A percentile compares a stretch with the other conserved stretches of the same genome.
These are phyloP conservation scores for Elsinoe batatas DNA, from an alignment of 2,329 filamentous ascomycete species.

Conservation along the genomic window DNA sequence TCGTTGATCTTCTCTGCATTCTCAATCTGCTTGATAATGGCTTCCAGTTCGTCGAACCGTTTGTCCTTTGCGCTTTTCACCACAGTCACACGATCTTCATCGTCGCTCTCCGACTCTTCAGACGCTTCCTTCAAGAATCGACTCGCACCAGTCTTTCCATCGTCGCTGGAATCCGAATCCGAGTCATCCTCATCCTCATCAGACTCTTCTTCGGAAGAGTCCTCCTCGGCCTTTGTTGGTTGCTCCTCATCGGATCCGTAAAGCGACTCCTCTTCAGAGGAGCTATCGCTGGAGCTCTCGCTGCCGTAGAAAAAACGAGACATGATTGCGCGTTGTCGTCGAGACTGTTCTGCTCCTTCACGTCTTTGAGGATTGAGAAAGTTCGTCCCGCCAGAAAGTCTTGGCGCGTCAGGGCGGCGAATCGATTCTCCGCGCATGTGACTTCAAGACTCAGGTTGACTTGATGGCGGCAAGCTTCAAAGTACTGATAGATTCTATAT, in stretches of 20 bases:
- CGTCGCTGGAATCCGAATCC: slow-evolving; percentile 36
- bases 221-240: slow-evolving; percentile 43
- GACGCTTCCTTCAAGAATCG: slow-evolving; percentile 70
- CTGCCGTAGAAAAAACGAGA: slow-evolving; percentile 96
- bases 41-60: slow-evolving; percentile 85
- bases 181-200: slow-evolving; percentile 28
- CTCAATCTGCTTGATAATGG: slow-evolving; percentile 80
- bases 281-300: slow-evolving; percentile 94
- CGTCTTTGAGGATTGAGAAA: slow-evolving; percentile 5
- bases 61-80: slow-evolving; percentile 99
- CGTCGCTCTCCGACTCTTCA: slow-evolving; percentile 73
- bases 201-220: slow-evolving; percentile 44
- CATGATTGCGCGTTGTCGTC: slow-evolving; percentile 46
- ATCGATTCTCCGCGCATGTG: slow-evolving; percentile 8
- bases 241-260: slow-evolving; percentile 69
- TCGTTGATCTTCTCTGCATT: slow-evolving; percentile 97
- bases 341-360: neutral
- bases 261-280: slow-evolving; percentile 86
- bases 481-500: neutral
- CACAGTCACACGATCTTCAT: slow-evolving; percentile 73
- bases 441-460: neutral
- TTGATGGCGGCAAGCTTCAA: neutral
- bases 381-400: slow-evolving; percentile 8
- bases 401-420: slow-evolving; percentile 7
- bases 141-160: slow-evolving; percentile 59